Evolutionary conservation across 2,329 filamentous ascomycete species (phyloP), one percentile per base, ranked within the genome.

Genomic region (Sclerotinia minor): DNA sequence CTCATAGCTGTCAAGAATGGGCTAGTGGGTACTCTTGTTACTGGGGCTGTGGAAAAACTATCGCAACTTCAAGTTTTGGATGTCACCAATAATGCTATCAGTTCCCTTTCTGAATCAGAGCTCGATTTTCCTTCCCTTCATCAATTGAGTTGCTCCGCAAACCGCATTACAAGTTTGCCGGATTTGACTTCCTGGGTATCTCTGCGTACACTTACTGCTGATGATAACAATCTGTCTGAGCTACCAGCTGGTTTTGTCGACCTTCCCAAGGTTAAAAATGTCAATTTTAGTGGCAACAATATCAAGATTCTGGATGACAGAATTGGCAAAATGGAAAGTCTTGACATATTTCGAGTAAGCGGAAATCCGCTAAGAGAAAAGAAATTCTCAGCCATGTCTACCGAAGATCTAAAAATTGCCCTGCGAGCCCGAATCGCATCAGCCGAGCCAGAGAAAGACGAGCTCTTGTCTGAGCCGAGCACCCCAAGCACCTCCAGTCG

Each of bases 341-440:
- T 99, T 13, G 84, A 87, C 26, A 89, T 89, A 76, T 84, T 98
- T 53, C 87, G 89, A 5, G 82, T 99, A 44, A 89, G 88, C 54
- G 93, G 92, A n/a, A 99, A 99, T 74, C 95, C 95, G 0, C 81
- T 99, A 19, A 85, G 91, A 19, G 93, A 97, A 76, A 93, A 91
- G 76, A 97, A 93, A 76, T 92, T 95, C 72, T 82, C 94, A 19
- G 90, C 87, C 0, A 91, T 96, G 80, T 85, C 85, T 29, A 93
- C 91, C 0, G 90, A 92, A 19, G 91, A 95, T 65, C 81, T 98
- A 70, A 97, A 96, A 78, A 85, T 86, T 53, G 87, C 89, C 54
- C 80, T 97, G 54, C 84, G 85, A 26, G 84, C 84, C 47, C 86
- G 92, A 35, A 80, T 94, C 69, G 85, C 88, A 76, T 86, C 91